Evolutionary conservation across 2,329 filamentous ascomycete genomes (phyloP).

Genomic region (Aspergillus sp.): DNA sequence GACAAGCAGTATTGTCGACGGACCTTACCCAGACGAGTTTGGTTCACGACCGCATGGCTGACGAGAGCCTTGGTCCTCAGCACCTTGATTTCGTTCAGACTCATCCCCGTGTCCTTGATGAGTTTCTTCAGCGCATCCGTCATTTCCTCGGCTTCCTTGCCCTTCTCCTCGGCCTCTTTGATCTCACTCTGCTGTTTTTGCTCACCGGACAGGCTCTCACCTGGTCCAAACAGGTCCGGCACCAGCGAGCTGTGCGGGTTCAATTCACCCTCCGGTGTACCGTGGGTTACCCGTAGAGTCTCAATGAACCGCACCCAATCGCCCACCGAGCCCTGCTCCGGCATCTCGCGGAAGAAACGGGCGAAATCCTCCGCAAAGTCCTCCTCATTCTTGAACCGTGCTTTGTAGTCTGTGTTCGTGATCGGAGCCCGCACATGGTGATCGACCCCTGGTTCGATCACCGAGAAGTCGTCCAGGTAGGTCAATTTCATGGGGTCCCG

Average conservation of each 20-base stretch:
- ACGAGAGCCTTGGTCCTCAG: constrained; percentile 68
- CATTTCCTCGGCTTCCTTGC: constrained; percentile 25
- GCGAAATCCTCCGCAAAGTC: constrained; percentile 55
- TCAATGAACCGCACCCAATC: constrained; percentile 39
- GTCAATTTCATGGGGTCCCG: constrained; percentile 62
- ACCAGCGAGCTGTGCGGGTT: constrained; percentile 43
- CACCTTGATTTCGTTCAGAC: constrained; percentile 37
- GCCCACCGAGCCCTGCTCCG: constrained; percentile 40
- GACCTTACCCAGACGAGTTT: constrained; percentile 94
- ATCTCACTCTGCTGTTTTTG: constrained; percentile 19
- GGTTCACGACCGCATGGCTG: constrained; percentile 68
- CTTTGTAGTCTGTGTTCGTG: constrained; percentile 47
- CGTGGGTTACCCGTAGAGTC: constrained; percentile 43
- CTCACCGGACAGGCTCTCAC: constrained; percentile 26
- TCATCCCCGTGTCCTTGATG: constrained; percentile 50
- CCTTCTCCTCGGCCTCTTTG: constrained; percentile 21
- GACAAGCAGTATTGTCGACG: constrained; percentile 64
- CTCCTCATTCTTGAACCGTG: constrained; percentile 53
- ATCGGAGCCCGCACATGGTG: constrained; percentile 48
- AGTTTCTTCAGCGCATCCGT: constrained; percentile 41
- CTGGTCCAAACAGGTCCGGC: constrained; percentile 44
- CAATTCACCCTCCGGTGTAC: constrained; percentile 43
- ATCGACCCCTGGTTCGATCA: constrained; percentile 70
- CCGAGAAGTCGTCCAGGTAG: constrained; percentile 77
- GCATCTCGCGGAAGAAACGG: constrained; percentile 40